Percentiles rank a stretch among this genome's conserved stretches.
Conservation (phyloP, 2,329 filamentous ascomycete species). For the Zasmidium citrigriseum region DNA sequence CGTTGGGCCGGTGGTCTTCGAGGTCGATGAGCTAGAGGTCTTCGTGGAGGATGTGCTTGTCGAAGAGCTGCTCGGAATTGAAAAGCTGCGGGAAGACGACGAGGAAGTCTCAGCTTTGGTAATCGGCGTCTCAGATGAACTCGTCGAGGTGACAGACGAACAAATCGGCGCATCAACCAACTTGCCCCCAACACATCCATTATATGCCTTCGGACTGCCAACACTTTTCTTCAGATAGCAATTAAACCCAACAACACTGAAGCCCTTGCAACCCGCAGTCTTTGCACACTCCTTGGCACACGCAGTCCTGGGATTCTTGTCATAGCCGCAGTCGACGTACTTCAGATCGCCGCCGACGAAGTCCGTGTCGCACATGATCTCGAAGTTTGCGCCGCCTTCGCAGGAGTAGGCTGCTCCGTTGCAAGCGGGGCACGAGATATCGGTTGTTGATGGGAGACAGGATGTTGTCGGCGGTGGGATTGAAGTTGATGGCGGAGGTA, state of each 20-base stretch:
- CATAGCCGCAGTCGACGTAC: neutral
- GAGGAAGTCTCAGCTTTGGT: no score
- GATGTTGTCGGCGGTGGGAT: neutral
- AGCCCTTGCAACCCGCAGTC: neutral
- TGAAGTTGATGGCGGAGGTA: no score
- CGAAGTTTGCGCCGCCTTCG: neutral
- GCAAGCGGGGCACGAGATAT: neutral
- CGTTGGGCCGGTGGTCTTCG: neutral
- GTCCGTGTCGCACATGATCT: neutral
- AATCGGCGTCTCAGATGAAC: no score
- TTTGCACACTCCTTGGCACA: neutral
- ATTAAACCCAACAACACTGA: neutral
- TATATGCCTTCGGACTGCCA: neutral
- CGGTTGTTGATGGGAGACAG: neutral
- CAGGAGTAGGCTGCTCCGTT: neutral
- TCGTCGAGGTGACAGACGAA: neutral
- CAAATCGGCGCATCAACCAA: neutral
- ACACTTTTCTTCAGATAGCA: neutral
- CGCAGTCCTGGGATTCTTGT: neutral
- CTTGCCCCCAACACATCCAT: neutral
- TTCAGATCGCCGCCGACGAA: neutral
- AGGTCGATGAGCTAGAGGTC: no score
- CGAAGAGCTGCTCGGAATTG: no score
- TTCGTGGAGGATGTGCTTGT: no score
- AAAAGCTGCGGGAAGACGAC: no score